phyloP scores from a whole-genome alignment of 1,284 basidiomycete genomes.

The Phlebopus sp. region DNA sequence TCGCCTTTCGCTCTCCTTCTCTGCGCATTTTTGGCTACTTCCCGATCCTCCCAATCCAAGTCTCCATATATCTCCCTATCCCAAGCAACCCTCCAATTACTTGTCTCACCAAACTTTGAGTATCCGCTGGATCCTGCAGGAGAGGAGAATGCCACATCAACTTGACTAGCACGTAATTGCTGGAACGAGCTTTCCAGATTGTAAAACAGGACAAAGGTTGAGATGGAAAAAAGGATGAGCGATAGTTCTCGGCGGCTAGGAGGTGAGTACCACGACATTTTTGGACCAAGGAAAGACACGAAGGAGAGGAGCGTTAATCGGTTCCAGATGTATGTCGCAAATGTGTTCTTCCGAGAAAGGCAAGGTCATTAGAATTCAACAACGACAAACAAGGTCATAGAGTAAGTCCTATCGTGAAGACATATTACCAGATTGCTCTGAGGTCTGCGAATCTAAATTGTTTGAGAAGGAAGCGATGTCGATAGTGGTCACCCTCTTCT shows the following conservation, averaged over 20 bases:
- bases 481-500: constrained; percentile 42
- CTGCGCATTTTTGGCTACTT: constrained; percentile 48
- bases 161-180: constrained; percentile 40
- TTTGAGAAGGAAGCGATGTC: constrained; percentile 23
- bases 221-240: constrained; percentile 57
- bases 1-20: constrained; percentile 34
- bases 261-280: constrained; percentile 55
- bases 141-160: constrained; percentile 29
- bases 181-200: constrained; percentile 60
- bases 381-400: constrained; percentile 5
- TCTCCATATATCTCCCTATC: constrained; percentile 63
- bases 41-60: constrained; percentile 61
- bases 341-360: not conserved
- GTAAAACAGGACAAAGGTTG: constrained; percentile 62
- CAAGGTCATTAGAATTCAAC: constrained; percentile 13
- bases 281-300: constrained; percentile 1
- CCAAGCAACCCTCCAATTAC: constrained; percentile 41
- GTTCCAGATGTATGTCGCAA: not conserved
- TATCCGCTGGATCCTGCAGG: constrained; percentile 14
- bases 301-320: not conserved
- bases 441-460: not conserved
- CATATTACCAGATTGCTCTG: not conserved
- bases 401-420: not conserved
- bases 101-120: constrained; percentile 48
- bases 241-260: constrained; percentile 64